Evolutionary conservation across 2,329 filamentous ascomycete species (phyloP), one percentile per base, ranked within the genome.

Genomic region (Pseudocercospora vitis): DNA sequence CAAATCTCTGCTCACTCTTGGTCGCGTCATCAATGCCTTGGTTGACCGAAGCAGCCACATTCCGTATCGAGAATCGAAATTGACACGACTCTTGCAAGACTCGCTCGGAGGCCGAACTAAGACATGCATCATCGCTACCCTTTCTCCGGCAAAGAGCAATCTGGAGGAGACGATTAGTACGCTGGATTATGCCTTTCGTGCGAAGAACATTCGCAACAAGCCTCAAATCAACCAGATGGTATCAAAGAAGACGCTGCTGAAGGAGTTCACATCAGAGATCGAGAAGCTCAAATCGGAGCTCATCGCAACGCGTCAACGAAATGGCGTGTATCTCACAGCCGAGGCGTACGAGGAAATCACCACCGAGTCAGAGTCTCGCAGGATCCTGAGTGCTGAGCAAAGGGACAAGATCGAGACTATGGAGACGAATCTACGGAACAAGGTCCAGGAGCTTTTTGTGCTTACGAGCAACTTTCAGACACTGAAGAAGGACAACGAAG

Each of bases 121-220:
- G 70, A 99, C 94, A 0, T 99, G 94, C 76, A 99, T 99, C 62
- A 97, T 99, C 66, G 94, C 94, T 4, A 99, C 94, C 0, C 82
- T 99, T 33, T 97, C 94, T 2, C 91, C 94, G 1, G 90, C 91
- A 6, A 95, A 94, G 72, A 91, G 87, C 72, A 99, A 97, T 64
- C 78, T 99, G 1, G 94, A 99, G 68, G 94, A 99, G 72, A 99
- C 95, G 0, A 97, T 99, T 56, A 97, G 94, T 0, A 99, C 95
- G 0, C 80, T 99, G 1, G 94, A 99, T 70, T 99, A 99, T 68
- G 95, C 94, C 8, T 97, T 97, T 74, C 84, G 94, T 42, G 94
- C 94, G 12, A 99, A 99, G 77, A 97, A 99, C 63, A 99, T 99
- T 65, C 88, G 89, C 46, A 99, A 99, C 73, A 96, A 96, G 73